Evolutionary conservation across 2,329 filamentous ascomycete species (phyloP).

Genomic region (Mycogone perniciosa): DNA sequence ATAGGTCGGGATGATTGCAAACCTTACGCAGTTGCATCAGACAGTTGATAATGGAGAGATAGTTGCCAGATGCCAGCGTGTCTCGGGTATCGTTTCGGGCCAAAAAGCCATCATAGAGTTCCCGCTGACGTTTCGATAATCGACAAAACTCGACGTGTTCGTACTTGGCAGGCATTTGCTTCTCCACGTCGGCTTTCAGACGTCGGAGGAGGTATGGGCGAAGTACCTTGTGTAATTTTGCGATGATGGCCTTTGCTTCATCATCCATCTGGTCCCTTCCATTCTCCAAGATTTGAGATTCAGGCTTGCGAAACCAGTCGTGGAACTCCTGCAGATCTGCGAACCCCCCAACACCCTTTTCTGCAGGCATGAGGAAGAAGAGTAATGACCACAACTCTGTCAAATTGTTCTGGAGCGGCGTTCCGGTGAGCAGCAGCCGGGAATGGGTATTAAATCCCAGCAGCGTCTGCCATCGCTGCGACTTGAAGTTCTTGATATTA

Average conservation of each 20-base stretch:
- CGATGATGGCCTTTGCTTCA: constrained; percentile 84
- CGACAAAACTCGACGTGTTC: constrained; percentile 96
- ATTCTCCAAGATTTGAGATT: constrained; percentile 92
- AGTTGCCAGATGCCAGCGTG: constrained; percentile 86
- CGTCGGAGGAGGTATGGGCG: constrained; percentile 86
- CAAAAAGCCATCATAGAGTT: constrained; percentile 94
- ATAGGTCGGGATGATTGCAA: constrained; percentile 96
- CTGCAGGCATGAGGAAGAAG: constrained; percentile 93
- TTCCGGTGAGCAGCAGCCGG: constrained; percentile 83
- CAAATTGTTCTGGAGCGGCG: constrained; percentile 92
- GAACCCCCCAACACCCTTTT: constrained; percentile 81
- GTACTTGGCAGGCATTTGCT: constrained; percentile 97
- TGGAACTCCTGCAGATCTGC: constrained; percentile 94
- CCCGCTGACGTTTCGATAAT: constrained; percentile 88
- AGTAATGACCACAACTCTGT: constrained; percentile 95
- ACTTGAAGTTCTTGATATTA: constrained; percentile 99
- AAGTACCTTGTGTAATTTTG: constrained; percentile 88
- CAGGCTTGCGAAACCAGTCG: constrained; percentile 90
- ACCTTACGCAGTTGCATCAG: constrained; percentile 96
- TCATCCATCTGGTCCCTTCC: constrained; percentile 91
- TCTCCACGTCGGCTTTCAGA: constrained; percentile 94
- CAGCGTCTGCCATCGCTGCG: constrained; percentile 91
- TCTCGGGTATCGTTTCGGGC: constrained; percentile 82
- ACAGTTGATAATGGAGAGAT: constrained; percentile 96
- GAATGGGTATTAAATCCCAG: constrained; percentile 89